A percentile compares a stretch with the other conserved stretches of the same genome.
Evolutionary conservation across 2,329 filamentous ascomycete genomes (phyloP).

Genomic region (Diaporthe caulivora): DNA sequence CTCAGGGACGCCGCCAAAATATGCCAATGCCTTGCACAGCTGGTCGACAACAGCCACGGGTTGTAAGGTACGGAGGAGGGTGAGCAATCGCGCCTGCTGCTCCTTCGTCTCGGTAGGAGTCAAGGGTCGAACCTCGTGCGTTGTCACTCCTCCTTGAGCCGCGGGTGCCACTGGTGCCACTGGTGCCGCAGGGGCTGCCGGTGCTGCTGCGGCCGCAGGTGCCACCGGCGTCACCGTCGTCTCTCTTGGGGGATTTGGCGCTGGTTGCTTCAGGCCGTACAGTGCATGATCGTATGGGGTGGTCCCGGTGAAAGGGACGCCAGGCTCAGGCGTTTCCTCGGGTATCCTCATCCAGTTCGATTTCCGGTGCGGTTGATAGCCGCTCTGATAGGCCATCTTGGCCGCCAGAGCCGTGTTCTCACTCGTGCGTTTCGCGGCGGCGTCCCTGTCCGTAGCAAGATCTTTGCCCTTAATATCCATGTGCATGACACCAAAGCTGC

Average conservation of each 20-base stretch:
- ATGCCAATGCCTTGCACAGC: slow-evolving; percentile 72
- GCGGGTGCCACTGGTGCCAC: slow-evolving; percentile 15
- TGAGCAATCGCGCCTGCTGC: slow-evolving; percentile 71
- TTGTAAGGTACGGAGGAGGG: slow-evolving; percentile 66
- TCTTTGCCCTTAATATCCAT: slow-evolving; percentile 62
- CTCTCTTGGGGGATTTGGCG: slow-evolving; percentile 30
- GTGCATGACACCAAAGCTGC: slow-evolving; percentile 74
- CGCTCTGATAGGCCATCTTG: slow-evolving; percentile 65
- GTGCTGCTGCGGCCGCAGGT: slow-evolving; percentile 42
- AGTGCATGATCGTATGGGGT: slow-evolving; percentile 37
- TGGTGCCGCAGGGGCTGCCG: background rate
- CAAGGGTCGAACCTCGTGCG: slow-evolving; percentile 42
- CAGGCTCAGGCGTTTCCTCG: slow-evolving; percentile 31
- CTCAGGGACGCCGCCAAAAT: slow-evolving; percentile 71
- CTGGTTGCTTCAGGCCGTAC: slow-evolving; percentile 36
- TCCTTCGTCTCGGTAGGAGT: slow-evolving; percentile 64
- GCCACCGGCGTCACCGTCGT: slow-evolving; percentile 18
- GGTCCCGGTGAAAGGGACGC: slow-evolving; percentile 37
- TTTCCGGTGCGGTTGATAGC: slow-evolving; percentile 52
- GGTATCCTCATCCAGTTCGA: slow-evolving; percentile 39
- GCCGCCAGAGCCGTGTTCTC: slow-evolving; percentile 72
- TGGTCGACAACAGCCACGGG: slow-evolving; percentile 71
- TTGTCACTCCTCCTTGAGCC: background rate
- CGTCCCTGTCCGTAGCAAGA: slow-evolving; percentile 62
- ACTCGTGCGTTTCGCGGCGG: slow-evolving; percentile 71